Evolutionary conservation across 306 rosid genomes (phyloP).

Genomic region (Vigna angularis): DNA sequence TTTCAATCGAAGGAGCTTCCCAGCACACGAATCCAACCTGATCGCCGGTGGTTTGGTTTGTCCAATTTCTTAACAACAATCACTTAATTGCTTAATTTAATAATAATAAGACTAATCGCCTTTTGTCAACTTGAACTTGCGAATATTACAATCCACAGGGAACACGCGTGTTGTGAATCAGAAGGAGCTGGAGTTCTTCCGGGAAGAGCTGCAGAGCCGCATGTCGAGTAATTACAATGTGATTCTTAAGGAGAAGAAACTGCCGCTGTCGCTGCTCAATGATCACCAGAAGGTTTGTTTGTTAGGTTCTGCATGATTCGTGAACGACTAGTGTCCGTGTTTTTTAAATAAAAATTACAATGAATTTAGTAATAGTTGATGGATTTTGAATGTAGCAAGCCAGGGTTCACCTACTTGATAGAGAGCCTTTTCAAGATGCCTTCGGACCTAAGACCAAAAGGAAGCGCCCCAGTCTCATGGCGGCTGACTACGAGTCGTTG

Average conservation of each 20-base stretch:
- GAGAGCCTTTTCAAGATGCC: constrained; percentile 83
- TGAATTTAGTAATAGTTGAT: constrained; percentile 2
- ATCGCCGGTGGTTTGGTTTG: constrained; percentile 88
- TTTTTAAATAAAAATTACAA: background rate
- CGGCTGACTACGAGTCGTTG: constrained; percentile 82
- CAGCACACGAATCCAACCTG: constrained; percentile 84
- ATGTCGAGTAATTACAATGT: constrained; percentile 79
- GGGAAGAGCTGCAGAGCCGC: constrained; percentile 73
- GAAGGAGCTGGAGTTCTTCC: constrained; percentile 81
- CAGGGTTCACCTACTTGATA: constrained; percentile 90
- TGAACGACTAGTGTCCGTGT: background rate
- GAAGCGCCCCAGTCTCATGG: constrained; percentile 82
- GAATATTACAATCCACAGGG: constrained; percentile 42
- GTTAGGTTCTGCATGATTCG: constrained; percentile 14
- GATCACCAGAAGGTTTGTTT: constrained; percentile 84
- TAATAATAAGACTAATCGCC: background rate
- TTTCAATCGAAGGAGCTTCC: constrained; percentile 81
- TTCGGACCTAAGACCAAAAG: constrained; percentile 90
- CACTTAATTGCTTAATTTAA: background rate
- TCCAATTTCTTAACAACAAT: background rate
- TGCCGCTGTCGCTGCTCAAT: constrained; percentile 80
- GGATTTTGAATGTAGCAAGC: constrained; percentile 73
- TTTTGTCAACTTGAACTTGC: background rate
- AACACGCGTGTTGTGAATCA: constrained; percentile 83
- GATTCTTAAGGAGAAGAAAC: constrained; percentile 73